These are phyloP conservation scores for Chionographis japonica DNA, from an alignment of 106 monocot species.

Conservation along the genomic window DNA sequence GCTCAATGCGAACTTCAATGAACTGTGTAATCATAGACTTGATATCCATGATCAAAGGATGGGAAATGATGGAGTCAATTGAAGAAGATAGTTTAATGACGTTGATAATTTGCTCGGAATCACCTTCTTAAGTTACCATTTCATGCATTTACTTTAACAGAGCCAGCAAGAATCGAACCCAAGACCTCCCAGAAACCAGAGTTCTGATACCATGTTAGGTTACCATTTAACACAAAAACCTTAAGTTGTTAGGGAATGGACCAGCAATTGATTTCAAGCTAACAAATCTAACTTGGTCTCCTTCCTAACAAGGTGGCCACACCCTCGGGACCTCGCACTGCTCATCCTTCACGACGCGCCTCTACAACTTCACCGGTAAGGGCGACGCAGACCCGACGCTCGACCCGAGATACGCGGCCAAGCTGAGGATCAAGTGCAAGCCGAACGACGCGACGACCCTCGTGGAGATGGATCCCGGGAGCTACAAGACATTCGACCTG, in stretches of 20 bases:
- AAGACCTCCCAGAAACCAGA: too few relatives aligned
- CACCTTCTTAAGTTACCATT: too few relatives aligned
- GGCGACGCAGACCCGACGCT: slow-evolving; percentile 46
- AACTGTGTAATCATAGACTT: too few relatives aligned
- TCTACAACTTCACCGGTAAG: slow-evolving; percentile 55
- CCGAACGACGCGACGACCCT: slow-evolving; percentile 28
- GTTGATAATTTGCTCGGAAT: too few relatives aligned
- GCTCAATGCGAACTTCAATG: too few relatives aligned
- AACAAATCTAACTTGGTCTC: neutral
- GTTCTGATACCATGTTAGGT: too few relatives aligned
- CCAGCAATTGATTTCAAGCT: neutral
- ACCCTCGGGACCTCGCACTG: slow-evolving; percentile 45
- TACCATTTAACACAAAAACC: neutral
- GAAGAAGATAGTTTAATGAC: too few relatives aligned
- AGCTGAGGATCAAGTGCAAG: slow-evolving; percentile 31
- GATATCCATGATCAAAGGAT: too few relatives aligned
- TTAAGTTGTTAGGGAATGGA: neutral
- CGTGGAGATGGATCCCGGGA: slow-evolving; percentile 69
- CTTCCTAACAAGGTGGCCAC: slow-evolving; percentile 22
- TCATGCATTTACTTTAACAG: neutral
- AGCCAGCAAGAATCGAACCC: too few relatives aligned
- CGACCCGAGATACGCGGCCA: slow-evolving; percentile 29
- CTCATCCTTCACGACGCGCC: slow-evolving; percentile 12
- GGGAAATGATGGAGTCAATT: too few relatives aligned
- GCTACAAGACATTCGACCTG: slow-evolving; percentile 47